Base-by-base conservation (phyloP, 495 filamentous ascomycete species). In the Penicillium parvum region DNA sequence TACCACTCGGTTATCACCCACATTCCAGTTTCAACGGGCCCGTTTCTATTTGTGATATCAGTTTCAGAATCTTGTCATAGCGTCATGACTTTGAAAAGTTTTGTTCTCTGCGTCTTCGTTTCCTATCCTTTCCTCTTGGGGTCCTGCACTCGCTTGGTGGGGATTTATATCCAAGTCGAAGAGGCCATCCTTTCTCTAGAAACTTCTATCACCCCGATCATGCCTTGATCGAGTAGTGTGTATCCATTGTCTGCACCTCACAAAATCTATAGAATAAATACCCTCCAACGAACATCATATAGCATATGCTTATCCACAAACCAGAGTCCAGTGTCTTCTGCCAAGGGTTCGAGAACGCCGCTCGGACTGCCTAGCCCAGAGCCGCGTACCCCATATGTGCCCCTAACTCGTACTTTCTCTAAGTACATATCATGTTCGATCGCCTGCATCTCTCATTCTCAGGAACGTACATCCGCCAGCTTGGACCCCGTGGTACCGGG, bases 11-110 rank as follows among this genome's bases (percentile, higher is more conserved):
- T 35, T 29, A 20, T 30, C 42, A 44, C 28, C 42, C 45, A 53
- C 50, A 53, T 50, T 50, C 47, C 50, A 38, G 23, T 41, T 15
- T 27, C 39, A 47, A 50, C 33, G 36, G 43, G 28, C 32, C 45
- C 17, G 12, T 34, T 35, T 41, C 38, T 43, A 50, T 42, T 47
- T 32, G 39, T 25, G 25, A 39, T 38, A 29, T 16, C 25, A 23
- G 42, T 53, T 37, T 45, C 46, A 32, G 33, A 36, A 35, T 5
- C 27, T 32, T 3, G 4, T 32, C 18, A 15, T 42, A 33, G 20
- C 40, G 22, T 32, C 19, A 37, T 37, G 7, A 8, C 3, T 20
- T 4, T 33, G 7, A 1, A 10, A 17, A 22, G 6, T 25, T 25
- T 29, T 25, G 25, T 15, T 29, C 20, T 20, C 12, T 17, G 9